Base-by-base conservation (phyloP, 2,329 filamentous ascomycete genomes). In the Exophiala spinifera region DNA sequence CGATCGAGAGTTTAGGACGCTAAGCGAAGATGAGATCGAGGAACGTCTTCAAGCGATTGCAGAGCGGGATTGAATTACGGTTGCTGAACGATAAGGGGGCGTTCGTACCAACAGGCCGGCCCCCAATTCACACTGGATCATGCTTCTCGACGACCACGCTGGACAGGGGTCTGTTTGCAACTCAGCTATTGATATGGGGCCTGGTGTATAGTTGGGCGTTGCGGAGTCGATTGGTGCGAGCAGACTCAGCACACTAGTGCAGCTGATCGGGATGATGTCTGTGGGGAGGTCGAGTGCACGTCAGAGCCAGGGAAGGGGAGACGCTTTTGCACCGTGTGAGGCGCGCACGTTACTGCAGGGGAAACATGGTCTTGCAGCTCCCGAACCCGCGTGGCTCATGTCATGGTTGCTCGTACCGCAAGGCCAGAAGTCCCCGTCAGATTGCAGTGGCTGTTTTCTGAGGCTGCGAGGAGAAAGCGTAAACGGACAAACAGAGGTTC, bases 21-120 rank as follows among this genome's bases (percentile, higher is more conserved):
- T 99, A 73, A 95, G 89, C 25, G 92, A 96, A 75, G 91, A 97
- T 33, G 92, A 99, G 83, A 96, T 99, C 72, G 94, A 99, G 68
- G 94, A 97, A 76, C 84, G 94, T 74, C 83, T 99, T 78, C 91
- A 97, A 76, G 91, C 92, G 53, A 99, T 99, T 73, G 91, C 91
- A 55, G 94, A 99, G 81, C 97, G 96, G 83, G 94, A 99, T 76
- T 99, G 57, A 64, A 40, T n/a, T 20, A 23, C 48, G 15, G 45
- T n/a, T n/a, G 34, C 15, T 40, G 39, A 28, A n/a, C 17, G 17
- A 34, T 31, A n/a, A 20, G 46, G 33, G 42, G 14, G 31, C 25
- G 20, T 21, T 31, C n/a, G 28, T 31, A 31, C 28, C 28, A 31
- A 31, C 28, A 31, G 28, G 10, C 3, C 28, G 28, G 28, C 28